These are phyloP conservation scores for Calonectria pauciramosa DNA, from an alignment of 2,329 filamentous ascomycete genomes.

Conservation along the genomic window DNA sequence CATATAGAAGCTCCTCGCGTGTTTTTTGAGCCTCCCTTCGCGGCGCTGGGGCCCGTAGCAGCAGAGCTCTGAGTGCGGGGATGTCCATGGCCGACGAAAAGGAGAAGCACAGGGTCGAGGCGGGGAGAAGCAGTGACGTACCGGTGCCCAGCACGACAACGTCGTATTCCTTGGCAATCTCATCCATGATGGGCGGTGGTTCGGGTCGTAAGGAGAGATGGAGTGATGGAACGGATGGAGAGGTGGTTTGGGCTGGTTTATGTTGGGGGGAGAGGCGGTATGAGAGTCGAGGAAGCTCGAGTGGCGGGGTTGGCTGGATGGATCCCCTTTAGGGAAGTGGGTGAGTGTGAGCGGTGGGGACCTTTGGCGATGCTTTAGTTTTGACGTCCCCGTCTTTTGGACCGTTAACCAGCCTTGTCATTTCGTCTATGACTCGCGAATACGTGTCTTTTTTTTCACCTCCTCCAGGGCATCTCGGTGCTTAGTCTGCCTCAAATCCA, in stretches of 20 bases:
- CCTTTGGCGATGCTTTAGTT: slow-evolving; percentile 13
- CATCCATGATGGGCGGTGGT: slow-evolving; percentile 79
- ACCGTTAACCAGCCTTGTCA: slow-evolving; percentile 20
- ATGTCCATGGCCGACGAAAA: slow-evolving; percentile 27
- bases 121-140: slow-evolving; percentile 61
- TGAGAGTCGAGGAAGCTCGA: slow-evolving; percentile 37
- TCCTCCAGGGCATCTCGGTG: not conserved
- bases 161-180: slow-evolving; percentile 98
- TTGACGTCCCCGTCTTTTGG: slow-evolving; percentile 3
- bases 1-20: slow-evolving; percentile 13
- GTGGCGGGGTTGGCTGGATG: slow-evolving; percentile 28
- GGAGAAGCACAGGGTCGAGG: slow-evolving; percentile 19
- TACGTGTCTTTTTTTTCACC: slow-evolving; percentile 5
- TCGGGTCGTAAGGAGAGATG: slow-evolving; percentile 29
- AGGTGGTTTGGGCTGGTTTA: slow-evolving; percentile 20
- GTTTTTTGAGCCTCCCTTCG: not conserved
- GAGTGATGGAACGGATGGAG: slow-evolving; percentile 17
- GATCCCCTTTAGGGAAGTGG: slow-evolving; percentile 7
- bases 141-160: slow-evolving; percentile 98
- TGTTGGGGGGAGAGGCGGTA: slow-evolving; percentile 36
- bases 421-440: slow-evolving; percentile 11
- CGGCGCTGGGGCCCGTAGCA: slow-evolving; percentile 7
- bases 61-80: slow-evolving; percentile 41
- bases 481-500: not conserved
- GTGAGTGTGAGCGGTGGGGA: slow-evolving; percentile 19